These are phyloP conservation scores for Pythium pyrilobum DNA, from an alignment of 352 stramenopile genomes.

Conservation along the genomic window DNA sequence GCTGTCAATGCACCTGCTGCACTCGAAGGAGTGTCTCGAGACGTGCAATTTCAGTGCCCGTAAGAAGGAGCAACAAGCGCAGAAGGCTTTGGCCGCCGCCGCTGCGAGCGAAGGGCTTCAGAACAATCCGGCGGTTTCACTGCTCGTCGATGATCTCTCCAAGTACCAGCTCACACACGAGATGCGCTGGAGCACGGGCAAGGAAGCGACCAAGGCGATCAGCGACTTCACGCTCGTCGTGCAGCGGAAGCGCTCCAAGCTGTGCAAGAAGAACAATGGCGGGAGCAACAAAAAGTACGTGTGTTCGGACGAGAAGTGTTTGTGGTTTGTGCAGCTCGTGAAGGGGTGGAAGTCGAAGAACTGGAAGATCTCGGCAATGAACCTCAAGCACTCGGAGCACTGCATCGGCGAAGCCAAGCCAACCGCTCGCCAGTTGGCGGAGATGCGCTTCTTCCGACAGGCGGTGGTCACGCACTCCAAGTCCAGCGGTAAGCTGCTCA, in stretches of 20 bases:
- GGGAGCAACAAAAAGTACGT: conserved; percentile 86
- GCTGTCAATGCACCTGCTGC: conserved; percentile 46
- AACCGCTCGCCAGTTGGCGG: conserved; percentile 67
- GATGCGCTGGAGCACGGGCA: conserved; percentile 76
- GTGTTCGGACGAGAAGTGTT: conserved; percentile 62
- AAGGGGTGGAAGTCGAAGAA: conserved; percentile 85
- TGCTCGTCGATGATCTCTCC: conserved; percentile 53
- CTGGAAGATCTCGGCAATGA: conserved; percentile 89
- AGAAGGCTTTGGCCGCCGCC: conserved; percentile 7
- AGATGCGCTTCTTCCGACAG: conserved; percentile 75
- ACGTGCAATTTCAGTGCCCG: conserved; percentile 72
- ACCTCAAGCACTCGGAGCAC: conserved; percentile 64
- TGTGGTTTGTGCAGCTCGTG: conserved; percentile 78
- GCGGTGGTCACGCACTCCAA: conserved; percentile 76
- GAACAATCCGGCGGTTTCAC: conserved; percentile 22
- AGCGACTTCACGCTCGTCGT: conserved; percentile 74
- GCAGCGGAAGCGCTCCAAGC: conserved; percentile 70
- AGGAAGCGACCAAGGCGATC: conserved; percentile 73
- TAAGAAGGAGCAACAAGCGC: conserved; percentile 36
- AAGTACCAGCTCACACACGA: conserved; percentile 74
- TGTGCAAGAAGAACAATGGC: conserved; percentile 79
- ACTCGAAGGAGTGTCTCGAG: conserved; percentile 72
- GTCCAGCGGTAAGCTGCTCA: conserved; percentile 66
- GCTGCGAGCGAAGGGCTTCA: conserved; percentile 8
- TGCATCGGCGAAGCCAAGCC: conserved; percentile 62